A percentile compares a stretch with the other conserved stretches of the same genome.
Conservation (phyloP, 805 yeast species). For the Suhomyces vadensis region DNA sequence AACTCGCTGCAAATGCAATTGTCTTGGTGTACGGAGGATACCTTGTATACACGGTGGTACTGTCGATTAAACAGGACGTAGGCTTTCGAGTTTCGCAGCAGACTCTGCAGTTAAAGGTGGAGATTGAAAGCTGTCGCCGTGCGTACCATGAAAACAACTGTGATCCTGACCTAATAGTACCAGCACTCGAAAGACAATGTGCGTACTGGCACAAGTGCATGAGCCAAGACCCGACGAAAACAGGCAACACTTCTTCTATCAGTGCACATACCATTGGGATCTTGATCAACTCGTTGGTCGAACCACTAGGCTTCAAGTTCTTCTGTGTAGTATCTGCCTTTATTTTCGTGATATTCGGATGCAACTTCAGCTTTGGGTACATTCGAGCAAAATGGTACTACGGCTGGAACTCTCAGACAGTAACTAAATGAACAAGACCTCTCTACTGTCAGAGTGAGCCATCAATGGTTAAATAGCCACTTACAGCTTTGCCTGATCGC, state of each 20-base stretch:
- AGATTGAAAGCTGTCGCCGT: slow-evolving; percentile 54
- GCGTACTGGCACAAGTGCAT: slow-evolving; percentile 65
- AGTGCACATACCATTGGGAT: slow-evolving; percentile 65
- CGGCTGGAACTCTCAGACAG: slow-evolving; percentile 24
- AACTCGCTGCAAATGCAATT: slow-evolving; percentile 50
- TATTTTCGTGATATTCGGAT: slow-evolving; percentile 49
- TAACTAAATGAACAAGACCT: too few relatives aligned
- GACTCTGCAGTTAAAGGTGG: slow-evolving; percentile 45
- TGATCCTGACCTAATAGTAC: slow-evolving; percentile 52
- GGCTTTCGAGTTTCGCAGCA: slow-evolving; percentile 50
- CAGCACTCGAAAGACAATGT: slow-evolving; percentile 60
- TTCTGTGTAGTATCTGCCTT: slow-evolving; percentile 45
- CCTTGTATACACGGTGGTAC: slow-evolving; percentile 44
- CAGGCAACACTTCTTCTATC: slow-evolving; percentile 53
- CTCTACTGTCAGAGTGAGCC: not conserved
- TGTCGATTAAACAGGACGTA: slow-evolving; percentile 57
- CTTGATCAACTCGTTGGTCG: slow-evolving; percentile 60
- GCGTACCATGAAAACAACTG: slow-evolving; percentile 59
- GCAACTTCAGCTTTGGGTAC: slow-evolving; percentile 68
- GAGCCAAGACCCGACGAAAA: slow-evolving; percentile 52
- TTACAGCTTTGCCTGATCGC: too few relatives aligned
- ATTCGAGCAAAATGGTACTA: slow-evolving; percentile 55
- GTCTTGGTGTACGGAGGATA: slow-evolving; percentile 48
- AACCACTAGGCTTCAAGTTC: slow-evolving; percentile 66
- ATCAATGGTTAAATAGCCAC: not conserved